phyloP scores from a whole-genome alignment of 1,284 basidiomycete genomes.

The Leccinum variabile region DNA sequence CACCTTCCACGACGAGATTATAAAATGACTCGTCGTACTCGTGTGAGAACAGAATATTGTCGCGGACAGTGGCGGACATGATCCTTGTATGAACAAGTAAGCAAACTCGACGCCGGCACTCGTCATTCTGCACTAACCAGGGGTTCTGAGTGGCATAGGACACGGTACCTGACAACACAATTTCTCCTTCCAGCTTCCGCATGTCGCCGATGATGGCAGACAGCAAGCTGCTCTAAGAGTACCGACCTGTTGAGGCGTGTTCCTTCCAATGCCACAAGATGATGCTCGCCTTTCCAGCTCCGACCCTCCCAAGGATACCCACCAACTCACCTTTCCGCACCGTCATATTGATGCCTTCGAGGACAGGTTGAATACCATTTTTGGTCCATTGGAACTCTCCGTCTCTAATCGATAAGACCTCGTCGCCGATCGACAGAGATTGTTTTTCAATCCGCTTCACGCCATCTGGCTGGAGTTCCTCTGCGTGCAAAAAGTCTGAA shows the following conservation, averaged over 20 bases:
- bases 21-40: slow-evolving; percentile 82
- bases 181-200: slow-evolving; percentile 72
- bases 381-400: slow-evolving; percentile 82
- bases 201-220: slow-evolving; percentile 89
- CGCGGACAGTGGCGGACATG: slow-evolving; percentile 78
- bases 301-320: slow-evolving; percentile 86
- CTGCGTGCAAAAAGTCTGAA: slow-evolving; percentile 72
- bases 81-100: slow-evolving; percentile 50
- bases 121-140: no score
- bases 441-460: slow-evolving; percentile 50
- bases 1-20: slow-evolving; percentile 73
- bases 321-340: slow-evolving; percentile 87
- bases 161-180: slow-evolving; percentile 72
- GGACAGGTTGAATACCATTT: slow-evolving; percentile 54
- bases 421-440: slow-evolving; percentile 58
- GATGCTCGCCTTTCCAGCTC: slow-evolving; percentile 78
- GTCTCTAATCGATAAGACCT: slow-evolving; percentile 66
- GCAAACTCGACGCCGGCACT: neutral
- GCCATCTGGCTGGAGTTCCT: slow-evolving; percentile 81
- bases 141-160: slow-evolving; percentile 82
- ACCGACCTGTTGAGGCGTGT: neutral
- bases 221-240: slow-evolving; percentile 60
- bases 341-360: slow-evolving; percentile 76
- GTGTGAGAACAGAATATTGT: slow-evolving; percentile 91
- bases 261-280: neutral